Evolutionary conservation across 805 yeast genomes (phyloP), one percentile per base, ranked within the genome.

Genomic region (Candida mattraensis): DNA sequence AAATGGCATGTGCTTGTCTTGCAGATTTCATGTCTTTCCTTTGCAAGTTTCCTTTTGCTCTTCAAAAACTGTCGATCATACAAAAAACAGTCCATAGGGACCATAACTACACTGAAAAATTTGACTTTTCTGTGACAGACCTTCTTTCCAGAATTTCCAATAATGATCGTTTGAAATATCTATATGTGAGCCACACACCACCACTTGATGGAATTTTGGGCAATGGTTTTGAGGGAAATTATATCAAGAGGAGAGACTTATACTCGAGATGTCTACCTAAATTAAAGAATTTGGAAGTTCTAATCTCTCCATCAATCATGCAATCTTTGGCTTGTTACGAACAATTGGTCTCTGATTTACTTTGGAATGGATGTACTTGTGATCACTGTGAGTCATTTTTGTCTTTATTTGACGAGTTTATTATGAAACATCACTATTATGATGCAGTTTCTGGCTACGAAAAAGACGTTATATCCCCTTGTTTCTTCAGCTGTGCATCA

Each of bases 301-400:
- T 84, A 10, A 60, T 74, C 4, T 67, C 79, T 0, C 87, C 89
- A 2, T 76, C 77, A 4, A 65, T 81, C 35, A 54, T 84, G 44
- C 76, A 78, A 38, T 62, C 79, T 0, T 61, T 80, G 14, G 66
- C 87, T 0, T 75, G 86, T 42, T 84, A 83, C 53, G 94, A 84
- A 45, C 80, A 80, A 37, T 54, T 80, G 5, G 77, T 79, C 53
- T 82, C 86, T 29, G 83, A 80, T 43, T 45, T 84, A 33, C 56
- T 84, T 16, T 84, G 91, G 89, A 83, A 83, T 52, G 91, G 91
- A 0, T 83, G 91, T 55, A 70, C 69, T 24, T 84, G 94, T 53
- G 42, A 46, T 1, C 74, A 69, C 44, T 84, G 94, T 49, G 36
- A 38, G 4, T 60, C 61, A 10, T 62, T 61, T 34, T 56, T 83